These are phyloP conservation scores for Tolypocladium endophyticum DNA, from an alignment of 2,329 filamentous ascomycete genomes.

Conservation along the genomic window DNA sequence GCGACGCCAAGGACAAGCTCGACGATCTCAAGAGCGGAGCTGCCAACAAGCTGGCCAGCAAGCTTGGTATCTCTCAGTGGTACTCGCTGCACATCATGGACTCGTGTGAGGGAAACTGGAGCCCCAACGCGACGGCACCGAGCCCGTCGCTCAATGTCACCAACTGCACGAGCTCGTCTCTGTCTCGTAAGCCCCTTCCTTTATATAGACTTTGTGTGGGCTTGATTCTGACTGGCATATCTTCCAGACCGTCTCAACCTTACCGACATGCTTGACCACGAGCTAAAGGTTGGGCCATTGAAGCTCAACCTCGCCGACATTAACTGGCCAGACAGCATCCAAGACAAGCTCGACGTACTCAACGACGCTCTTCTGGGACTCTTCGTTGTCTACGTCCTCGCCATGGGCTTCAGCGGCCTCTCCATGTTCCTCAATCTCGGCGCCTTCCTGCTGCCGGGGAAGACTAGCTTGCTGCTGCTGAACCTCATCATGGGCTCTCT, in stretches of 20 bases:
- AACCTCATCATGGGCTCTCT: conserved; percentile 28
- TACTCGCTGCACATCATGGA: conserved; percentile 40
- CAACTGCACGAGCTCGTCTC: conserved; percentile 29
- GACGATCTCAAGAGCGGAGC: conserved; percentile 28
- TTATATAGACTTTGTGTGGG: background rate
- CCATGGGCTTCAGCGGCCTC: conserved; percentile 29
- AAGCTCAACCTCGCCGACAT: conserved; percentile 33
- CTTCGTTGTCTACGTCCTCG: conserved; percentile 38
- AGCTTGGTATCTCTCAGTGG: conserved; percentile 39
- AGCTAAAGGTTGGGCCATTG: conserved; percentile 34
- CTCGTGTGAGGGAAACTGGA: conserved; percentile 34
- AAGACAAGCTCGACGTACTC: conserved; percentile 36
- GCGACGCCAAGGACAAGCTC: conserved; percentile 24
- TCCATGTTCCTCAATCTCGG: conserved; percentile 28
- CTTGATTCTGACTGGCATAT: background rate
- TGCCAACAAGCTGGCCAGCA: conserved; percentile 27
- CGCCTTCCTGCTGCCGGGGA: conserved; percentile 21
- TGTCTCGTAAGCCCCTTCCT: conserved; percentile 22
- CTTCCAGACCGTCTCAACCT: conserved; percentile 32
- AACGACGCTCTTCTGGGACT: conserved; percentile 36
- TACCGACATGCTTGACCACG: conserved; percentile 32
- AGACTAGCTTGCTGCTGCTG: conserved; percentile 13
- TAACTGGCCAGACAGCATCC: conserved; percentile 32
- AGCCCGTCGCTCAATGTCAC: conserved; percentile 29
- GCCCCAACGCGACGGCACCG: conserved; percentile 28